phyloP scores from a whole-genome alignment of 163 green algal species.

The Smithsoniella earleae region DNA sequence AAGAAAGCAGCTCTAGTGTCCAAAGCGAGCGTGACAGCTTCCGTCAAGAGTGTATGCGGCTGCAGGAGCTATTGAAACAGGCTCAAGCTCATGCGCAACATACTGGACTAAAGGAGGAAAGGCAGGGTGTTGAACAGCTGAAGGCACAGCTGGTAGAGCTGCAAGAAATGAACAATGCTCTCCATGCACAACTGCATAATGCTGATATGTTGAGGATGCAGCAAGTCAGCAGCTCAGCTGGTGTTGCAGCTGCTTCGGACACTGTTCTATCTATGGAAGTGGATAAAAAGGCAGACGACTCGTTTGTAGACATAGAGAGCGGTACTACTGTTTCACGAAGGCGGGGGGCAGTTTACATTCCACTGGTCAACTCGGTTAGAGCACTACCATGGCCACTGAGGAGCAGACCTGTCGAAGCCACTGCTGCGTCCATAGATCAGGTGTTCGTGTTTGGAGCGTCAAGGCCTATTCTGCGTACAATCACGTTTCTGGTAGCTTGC shows the following conservation, averaged over 20 bases:
- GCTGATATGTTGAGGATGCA: neutral
- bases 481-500: neutral
- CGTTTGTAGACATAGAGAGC: neutral
- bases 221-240: neutral
- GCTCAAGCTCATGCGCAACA: neutral
- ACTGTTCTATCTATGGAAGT: constrained; percentile 6
- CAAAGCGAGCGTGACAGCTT: constrained; percentile 2
- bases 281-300: constrained; percentile 26
- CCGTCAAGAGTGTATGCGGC: neutral
- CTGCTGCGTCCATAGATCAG: neutral
- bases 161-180: constrained; percentile 8
- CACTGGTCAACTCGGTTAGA: constrained; percentile 16
- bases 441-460: constrained; percentile 26
- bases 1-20: no score
- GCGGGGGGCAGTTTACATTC: neutral
- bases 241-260: neutral
- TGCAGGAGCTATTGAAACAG: neutral
- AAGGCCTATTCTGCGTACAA: neutral
- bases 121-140: neutral
- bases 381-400: constrained; percentile 13
- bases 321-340: no score
- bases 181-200: neutral
- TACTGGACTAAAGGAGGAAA: neutral
- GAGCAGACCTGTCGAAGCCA: constrained; percentile 1
- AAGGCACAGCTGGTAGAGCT: neutral